Base-by-base conservation (phyloP, 2,329 filamentous ascomycete species). In the Dactylellina cionopaga region DNA sequence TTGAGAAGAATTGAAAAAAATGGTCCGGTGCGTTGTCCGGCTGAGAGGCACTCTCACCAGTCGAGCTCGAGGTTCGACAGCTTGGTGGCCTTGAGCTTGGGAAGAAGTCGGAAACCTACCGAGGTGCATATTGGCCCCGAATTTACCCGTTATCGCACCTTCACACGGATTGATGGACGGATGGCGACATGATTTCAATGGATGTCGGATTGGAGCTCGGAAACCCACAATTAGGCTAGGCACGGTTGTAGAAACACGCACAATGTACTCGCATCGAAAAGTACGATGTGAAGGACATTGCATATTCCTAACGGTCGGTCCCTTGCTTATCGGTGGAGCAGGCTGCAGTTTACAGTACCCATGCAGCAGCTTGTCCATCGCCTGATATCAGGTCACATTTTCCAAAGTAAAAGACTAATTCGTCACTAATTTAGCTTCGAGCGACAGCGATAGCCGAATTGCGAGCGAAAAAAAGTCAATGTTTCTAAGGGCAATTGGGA, bases 291-390 rank as follows among this genome's bases (percentile, higher is more conserved):
- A 27, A 52, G n/a, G 43, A 56, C 39, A 55, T 54, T 71, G 66
- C 66, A 64, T 33, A 27, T 43, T 41, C 35, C 43, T 41, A 13
- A 22, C 43, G 39, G 51, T 37, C 27, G 66, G 66, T 71, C 66
- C 66, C 66, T 71, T 71, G 66, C 66, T 71, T 71, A 71, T 71
- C 66, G 66, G 66, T 71, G 66, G 29, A 52, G 35, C 37, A 19
- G 17, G 58, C 51, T 62, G 63, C 55, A 70, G 52, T 15, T 29
- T 5, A 22, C 49, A n/a, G n/a, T n/a, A n/a, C 29, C 56, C 55
- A 39, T 64, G 66, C 51, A 46, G 43, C 37, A 65, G 37, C 49
- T 31, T 13, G 22, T n/a, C n/a, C n/a, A n/a, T n/a, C n/a, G n/a
- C n/a, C n/a, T n/a, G n/a, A n/a, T n/a, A n/a, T n/a, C n/a, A n/a